Percentiles rank a stretch among this genome's conserved stretches.
Conservation (phyloP, 2,329 filamentous ascomycete genomes). For the Periconia macrospinosa region DNA sequence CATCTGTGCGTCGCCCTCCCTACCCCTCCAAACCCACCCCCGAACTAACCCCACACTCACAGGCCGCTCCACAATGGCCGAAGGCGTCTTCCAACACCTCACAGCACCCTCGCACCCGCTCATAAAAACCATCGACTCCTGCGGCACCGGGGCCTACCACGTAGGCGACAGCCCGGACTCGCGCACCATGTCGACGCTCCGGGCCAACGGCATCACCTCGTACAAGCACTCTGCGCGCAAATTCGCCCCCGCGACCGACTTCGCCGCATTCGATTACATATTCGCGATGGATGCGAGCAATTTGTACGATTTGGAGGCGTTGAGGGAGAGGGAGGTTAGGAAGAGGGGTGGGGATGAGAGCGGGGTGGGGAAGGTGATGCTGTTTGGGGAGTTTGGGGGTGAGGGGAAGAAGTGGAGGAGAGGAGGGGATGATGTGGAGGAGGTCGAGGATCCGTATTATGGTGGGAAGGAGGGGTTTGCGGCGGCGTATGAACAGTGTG, state of each 20-base stretch:
- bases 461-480: slow-evolving; percentile 81
- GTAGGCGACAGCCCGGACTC: slow-evolving; percentile 74
- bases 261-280: slow-evolving; percentile 86
- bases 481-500: slow-evolving; percentile 81
- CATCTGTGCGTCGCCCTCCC: slow-evolving; percentile 64
- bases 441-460: slow-evolving; percentile 90
- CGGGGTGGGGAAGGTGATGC: slow-evolving; percentile 61
- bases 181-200: slow-evolving; percentile 79
- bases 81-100: slow-evolving; percentile 83
- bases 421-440: slow-evolving; percentile 60
- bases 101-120: slow-evolving; percentile 55
- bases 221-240: slow-evolving; percentile 79
- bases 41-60: neutral
- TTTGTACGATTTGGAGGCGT: slow-evolving; percentile 67
- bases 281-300: slow-evolving; percentile 93
- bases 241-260: slow-evolving; percentile 69
- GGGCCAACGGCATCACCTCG: slow-evolving; percentile 71
- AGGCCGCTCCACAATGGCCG: slow-evolving; percentile 87
- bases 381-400: slow-evolving; percentile 83
- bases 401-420: slow-evolving; percentile 43
- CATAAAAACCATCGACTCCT: slow-evolving; percentile 77
- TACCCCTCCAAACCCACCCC: slow-evolving; percentile 34
- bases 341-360: slow-evolving; percentile 34
- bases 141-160: slow-evolving; percentile 90
- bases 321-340: slow-evolving; percentile 57